phyloP scores from a whole-genome alignment of 805 yeast genomes.

The Debaryomyces maramus region DNA sequence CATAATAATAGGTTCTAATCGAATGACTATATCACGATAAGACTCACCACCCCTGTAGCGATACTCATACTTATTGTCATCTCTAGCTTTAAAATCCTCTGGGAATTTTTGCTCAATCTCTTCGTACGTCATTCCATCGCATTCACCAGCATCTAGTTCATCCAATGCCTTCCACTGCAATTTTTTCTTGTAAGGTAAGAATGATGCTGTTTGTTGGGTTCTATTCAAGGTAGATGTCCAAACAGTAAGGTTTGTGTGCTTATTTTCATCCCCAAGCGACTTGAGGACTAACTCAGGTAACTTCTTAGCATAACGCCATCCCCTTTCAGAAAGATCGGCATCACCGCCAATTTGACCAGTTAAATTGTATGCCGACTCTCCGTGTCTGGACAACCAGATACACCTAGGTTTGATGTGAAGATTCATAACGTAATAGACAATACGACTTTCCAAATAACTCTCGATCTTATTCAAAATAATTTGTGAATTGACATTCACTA shows the following conservation, averaged over 20 bases:
- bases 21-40: conserved; percentile 89
- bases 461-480: conserved; percentile 85
- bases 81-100: conserved; percentile 93
- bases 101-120: conserved; percentile 85
- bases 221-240: conserved; percentile 94
- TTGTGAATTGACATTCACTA: conserved; percentile 85
- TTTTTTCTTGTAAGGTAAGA: conserved; percentile 71
- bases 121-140: conserved; percentile 96
- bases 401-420: conserved; percentile 88
- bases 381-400: conserved; percentile 94
- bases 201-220: conserved; percentile 89
- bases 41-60: conserved; percentile 97
- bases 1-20: conserved; percentile 97
- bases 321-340: conserved; percentile 80
- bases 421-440: conserved; percentile 95
- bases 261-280: conserved; percentile 58
- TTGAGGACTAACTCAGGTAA: conserved; percentile 74
- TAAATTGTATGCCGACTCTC: conserved; percentile 88
- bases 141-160: conserved; percentile 95
- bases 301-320: conserved; percentile 77
- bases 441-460: conserved; percentile 85
- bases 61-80: conserved; percentile 92
- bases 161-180: conserved; percentile 96
- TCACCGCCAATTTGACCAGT: conserved; percentile 97
- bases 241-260: conserved; percentile 63